Percentiles rank a stretch among this genome's conserved stretches.
phyloP scores from a whole-genome alignment of 2,329 filamentous ascomycete species.

The Bipolaris oryzae region DNA sequence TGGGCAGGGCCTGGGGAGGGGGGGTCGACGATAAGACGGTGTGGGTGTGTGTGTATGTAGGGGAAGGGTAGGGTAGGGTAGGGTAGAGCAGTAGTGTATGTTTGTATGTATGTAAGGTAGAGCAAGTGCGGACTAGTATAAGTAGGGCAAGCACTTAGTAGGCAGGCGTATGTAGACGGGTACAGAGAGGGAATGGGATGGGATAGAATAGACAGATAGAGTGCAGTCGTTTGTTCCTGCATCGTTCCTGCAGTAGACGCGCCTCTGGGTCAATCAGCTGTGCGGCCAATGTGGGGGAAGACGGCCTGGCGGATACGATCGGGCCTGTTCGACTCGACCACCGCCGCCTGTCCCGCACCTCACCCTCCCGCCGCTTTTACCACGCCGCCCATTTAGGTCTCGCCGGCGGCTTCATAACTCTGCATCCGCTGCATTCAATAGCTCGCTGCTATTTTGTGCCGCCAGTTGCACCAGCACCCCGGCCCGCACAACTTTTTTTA shows the following conservation, averaged over 20 bases:
- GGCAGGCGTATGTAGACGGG: too few species aligned
- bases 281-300: conserved; percentile 41
- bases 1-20: too few species aligned
- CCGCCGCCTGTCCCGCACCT: conserved; percentile 39
- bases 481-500: conserved; percentile 35
- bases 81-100: too few species aligned
- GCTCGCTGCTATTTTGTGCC: conserved; percentile 44
- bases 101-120: too few species aligned
- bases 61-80: too few species aligned
- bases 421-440: conserved; percentile 41
- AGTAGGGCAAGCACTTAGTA: too few species aligned
- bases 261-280: conserved; percentile 29
- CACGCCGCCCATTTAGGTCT: conserved; percentile 25
- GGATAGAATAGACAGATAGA: too few species aligned
- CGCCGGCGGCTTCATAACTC: conserved; percentile 32
- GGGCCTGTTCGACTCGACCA: conserved; percentile 30
- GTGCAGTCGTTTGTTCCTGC: conserved; percentile 26
- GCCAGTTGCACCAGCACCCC: conserved; percentile 36
- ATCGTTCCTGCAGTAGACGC: conserved; percentile 51
- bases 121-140: too few species aligned
- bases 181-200: too few species aligned
- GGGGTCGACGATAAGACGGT: too few species aligned
- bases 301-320: conserved; percentile 30
- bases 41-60: too few species aligned
- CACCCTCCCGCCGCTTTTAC: conserved; percentile 18